Evolutionary conservation across 176 grass and related monocot species (phyloP).

Genomic region (Tillandsia fasciculata): DNA sequence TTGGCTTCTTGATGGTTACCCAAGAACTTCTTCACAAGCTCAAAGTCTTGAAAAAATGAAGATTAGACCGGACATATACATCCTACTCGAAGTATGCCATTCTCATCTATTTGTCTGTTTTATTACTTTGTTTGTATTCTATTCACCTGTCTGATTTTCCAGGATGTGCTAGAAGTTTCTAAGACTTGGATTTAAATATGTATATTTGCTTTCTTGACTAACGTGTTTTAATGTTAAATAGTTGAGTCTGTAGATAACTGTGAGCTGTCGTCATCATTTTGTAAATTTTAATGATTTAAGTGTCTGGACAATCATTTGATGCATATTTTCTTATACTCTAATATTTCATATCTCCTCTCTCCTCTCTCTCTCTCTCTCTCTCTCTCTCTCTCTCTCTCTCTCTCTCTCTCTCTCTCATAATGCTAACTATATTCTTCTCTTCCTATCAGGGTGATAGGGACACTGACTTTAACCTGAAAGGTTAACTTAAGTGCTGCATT

Average conservation of each 20-base stretch:
- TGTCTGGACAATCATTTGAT: no score
- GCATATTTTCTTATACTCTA: no score
- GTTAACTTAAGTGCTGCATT: neutral
- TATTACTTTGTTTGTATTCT: conserved; percentile 9
- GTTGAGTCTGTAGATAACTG: neutral
- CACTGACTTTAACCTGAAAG: neutral
- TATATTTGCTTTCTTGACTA: no score
- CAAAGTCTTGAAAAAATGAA: conserved; percentile 74
- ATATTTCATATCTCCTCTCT: neutral
- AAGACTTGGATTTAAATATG: no score
- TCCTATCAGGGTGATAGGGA: no score
- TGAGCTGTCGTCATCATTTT: neutral
- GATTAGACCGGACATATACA: conserved; percentile 71
- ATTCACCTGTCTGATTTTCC: neutral
- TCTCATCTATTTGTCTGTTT: conserved; percentile 17
- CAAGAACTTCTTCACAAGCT: conserved; percentile 72
- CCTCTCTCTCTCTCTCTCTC: neutral
- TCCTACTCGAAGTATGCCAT: conserved; percentile 64
- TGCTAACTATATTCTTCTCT: no score
- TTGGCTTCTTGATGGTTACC: conserved; percentile 96
- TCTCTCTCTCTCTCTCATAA: no score
- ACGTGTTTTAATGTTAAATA: no score
- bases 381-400: neutral
- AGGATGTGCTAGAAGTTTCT: neutral
- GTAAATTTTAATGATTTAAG: no score